phyloP scores from a whole-genome alignment of 73 alveolate species.

The Symbiodinium natans region DNA sequence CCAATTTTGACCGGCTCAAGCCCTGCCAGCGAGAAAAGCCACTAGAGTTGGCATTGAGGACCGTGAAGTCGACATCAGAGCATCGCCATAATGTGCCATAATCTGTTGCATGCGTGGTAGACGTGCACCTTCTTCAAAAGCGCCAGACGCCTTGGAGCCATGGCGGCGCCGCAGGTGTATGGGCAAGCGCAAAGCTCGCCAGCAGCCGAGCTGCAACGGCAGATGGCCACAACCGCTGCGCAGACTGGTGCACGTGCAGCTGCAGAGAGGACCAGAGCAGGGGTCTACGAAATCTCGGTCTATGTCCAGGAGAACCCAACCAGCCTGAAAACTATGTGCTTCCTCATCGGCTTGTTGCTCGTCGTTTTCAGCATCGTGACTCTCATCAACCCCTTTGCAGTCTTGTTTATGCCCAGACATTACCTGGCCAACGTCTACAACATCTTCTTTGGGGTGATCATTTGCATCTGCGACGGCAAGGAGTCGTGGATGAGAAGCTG shows the following conservation, averaged over 20 bases:
- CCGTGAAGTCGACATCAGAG: no score
- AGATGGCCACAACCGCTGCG: conserved; percentile 78
- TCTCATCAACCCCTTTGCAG: conserved; percentile 64
- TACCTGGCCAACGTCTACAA: conserved; percentile 72
- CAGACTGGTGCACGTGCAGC: conserved; percentile 74
- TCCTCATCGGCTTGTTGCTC: conserved; percentile 26
- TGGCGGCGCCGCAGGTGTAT: conserved; percentile 68
- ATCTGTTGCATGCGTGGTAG: no score
- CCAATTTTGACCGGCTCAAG: background rate
- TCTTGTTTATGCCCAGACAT: conserved; percentile 24
- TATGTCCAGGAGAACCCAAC: conserved; percentile 60
- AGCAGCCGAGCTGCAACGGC: conserved; percentile 76
- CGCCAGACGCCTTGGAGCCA: background rate
- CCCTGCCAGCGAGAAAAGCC: no score
- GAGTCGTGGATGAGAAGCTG: conserved; percentile 72
- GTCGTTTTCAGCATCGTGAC: conserved; percentile 62
- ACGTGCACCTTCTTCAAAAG: no score
- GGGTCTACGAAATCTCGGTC: conserved; percentile 61
- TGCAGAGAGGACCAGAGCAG: conserved; percentile 20
- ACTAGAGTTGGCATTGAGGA: no score
- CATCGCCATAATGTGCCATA: no score
- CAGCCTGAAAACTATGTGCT: conserved; percentile 61
- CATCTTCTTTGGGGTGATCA: conserved; percentile 44
- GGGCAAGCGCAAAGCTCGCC: conserved; percentile 53
- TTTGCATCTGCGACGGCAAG: conserved; percentile 85